phyloP scores from a whole-genome alignment of 225 moss, liverwort and hornwort species.

The Pseudisothecium myosuroides region DNA sequence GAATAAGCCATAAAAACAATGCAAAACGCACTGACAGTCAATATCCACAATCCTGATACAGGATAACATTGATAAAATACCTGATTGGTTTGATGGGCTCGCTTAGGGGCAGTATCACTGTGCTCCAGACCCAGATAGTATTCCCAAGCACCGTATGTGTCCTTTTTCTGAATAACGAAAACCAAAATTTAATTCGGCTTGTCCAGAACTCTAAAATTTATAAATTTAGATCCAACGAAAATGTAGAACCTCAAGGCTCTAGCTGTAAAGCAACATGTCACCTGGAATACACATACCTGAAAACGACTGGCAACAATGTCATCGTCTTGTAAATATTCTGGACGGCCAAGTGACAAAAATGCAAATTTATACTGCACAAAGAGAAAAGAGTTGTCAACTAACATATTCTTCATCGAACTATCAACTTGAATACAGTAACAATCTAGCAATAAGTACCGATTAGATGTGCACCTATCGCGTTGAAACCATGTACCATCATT shows the following conservation, averaged over 20 bases:
- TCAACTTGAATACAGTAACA: not conserved
- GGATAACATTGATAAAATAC: constrained; percentile 8
- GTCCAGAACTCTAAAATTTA: not conserved
- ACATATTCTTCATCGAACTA: not conserved
- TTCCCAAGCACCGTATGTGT: constrained; percentile 95
- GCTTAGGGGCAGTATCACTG: constrained; percentile 69
- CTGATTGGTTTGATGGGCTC: constrained; percentile 85
- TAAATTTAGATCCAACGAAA: not conserved
- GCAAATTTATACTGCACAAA: constrained; percentile 91
- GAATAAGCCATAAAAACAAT: not conserved
- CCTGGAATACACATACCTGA: constrained; percentile 41
- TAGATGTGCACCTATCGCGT: not conserved
- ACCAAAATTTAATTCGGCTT: not conserved
- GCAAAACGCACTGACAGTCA: not conserved
- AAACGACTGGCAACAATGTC: constrained; percentile 83
- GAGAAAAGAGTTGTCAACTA: not conserved
- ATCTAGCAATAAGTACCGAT: not conserved
- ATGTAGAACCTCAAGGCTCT: not conserved
- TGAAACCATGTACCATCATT: not conserved
- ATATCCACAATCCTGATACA: not conserved
- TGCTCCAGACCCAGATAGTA: constrained; percentile 90
- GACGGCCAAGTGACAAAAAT: constrained; percentile 76
- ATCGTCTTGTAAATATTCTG: constrained; percentile 86
- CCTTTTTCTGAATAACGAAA: constrained; percentile 51
- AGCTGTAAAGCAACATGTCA: not conserved